A percentile compares a stretch with the other conserved stretches of the same genome.
These are phyloP conservation scores for Aspergillus campestris DNA, from an alignment of 495 filamentous ascomycete species.

Conservation along the genomic window DNA sequence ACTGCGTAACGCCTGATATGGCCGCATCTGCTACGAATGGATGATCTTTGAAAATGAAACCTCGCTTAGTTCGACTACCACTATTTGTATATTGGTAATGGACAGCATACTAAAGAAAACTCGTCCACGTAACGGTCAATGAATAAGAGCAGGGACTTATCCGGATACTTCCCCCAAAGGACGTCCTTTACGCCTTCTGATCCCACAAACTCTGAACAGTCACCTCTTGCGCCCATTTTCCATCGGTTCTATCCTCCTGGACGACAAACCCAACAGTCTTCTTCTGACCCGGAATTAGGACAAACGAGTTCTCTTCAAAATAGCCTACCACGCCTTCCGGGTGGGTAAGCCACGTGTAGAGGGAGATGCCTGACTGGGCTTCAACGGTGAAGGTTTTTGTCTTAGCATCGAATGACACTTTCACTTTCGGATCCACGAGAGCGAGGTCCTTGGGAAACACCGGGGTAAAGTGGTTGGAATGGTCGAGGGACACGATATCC, in stretches of 20 bases:
- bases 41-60: too few relatives aligned
- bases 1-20: too few relatives aligned
- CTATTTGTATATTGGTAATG: too few relatives aligned
- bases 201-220: constrained; percentile 58
- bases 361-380: constrained; percentile 48
- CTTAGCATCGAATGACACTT: constrained; percentile 29
- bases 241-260: constrained; percentile 38
- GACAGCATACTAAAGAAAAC: too few relatives aligned
- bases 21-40: too few relatives aligned
- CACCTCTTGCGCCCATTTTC: constrained; percentile 45
- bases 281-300: constrained; percentile 45
- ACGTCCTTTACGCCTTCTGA: constrained; percentile 28
- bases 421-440: constrained; percentile 48
- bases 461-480: constrained; percentile 49
- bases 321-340: constrained; percentile 48
- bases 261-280: constrained; percentile 41
- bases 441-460: constrained; percentile 42
- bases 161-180: too few relatives aligned
- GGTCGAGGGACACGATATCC: constrained; percentile 37
- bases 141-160: too few relatives aligned
- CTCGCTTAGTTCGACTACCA: too few relatives aligned
- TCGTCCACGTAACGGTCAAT: too few relatives aligned
- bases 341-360: constrained; percentile 62
- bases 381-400: constrained; percentile 45
- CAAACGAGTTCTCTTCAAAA: constrained; percentile 56